Evolutionary conservation across 108 stramenopile species (phyloP), one percentile per base, ranked within the genome.

Genomic region (Cyclostephanos tholiformis): DNA sequence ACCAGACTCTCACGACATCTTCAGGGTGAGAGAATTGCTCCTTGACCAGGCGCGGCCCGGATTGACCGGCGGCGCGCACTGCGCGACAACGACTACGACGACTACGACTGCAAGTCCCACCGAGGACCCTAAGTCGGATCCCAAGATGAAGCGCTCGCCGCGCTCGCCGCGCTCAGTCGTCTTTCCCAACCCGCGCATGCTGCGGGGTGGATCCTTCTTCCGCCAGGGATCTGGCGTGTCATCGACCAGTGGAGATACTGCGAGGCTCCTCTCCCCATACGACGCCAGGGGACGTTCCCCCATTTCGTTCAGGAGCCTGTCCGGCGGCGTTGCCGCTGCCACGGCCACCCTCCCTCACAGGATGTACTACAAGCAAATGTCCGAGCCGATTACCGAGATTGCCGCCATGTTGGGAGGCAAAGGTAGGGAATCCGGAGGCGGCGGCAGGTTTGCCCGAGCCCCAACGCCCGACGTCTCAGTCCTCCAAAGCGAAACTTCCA

Each of bases 121-220:
- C 26, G 76, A 66, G 35, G 55, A 23, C 56, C 52, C 58, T 63
- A 43, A 70, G 56, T 16, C 60, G 49, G 65, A 66, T 52, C 20
- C 32, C 62, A 63, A 72, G 44, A 46, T 14, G 51, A 63, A 36
- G 26, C 60, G 68, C 48, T 69, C 68, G 41, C 77, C 77, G 25
- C 65, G 77, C 52, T 78, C 77, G 65, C 77, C 77, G 9, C 64
- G 65, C 26, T 78, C 77, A 32, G 70, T 78, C 30, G 64, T 78
- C 17, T 26, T 52, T 5, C 41, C 65, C 27, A 62, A 67, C 55
- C 62, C 55, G 25, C 52, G 61, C 14, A 58, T 46, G 44, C 44
- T 46, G 0, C 44, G 61, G n/a, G 62, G 63, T 27, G 59, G 59
- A 12, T 79, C 70, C 0, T 79, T 79, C 50, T 67, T 71, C 27